A percentile compares a stretch with the other conserved stretches of the same genome.
Evolutionary conservation across 2,329 filamentous ascomycete genomes (phyloP).

Genomic region (Bipolaris zeicola): DNA sequence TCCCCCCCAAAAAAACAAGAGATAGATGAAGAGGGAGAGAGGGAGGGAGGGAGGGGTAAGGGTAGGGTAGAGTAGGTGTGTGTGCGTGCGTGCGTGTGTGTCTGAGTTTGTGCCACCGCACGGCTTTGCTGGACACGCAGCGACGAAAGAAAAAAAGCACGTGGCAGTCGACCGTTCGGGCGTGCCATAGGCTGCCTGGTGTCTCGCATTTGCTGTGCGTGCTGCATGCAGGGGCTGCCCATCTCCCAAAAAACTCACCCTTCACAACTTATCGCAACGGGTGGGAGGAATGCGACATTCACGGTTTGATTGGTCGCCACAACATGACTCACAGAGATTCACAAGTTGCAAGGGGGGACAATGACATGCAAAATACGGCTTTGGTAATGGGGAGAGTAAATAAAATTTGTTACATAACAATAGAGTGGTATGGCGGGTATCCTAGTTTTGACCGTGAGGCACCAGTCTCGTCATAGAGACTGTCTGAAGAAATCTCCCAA

Average conservation of each 20-base stretch:
- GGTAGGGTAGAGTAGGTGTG: background rate
- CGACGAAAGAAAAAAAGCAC: constrained; percentile 3
- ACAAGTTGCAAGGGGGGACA: background rate
- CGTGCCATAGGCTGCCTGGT: constrained; percentile 18
- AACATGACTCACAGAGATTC: constrained; percentile 1
- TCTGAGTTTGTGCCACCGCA: constrained; percentile 13
- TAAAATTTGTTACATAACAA: constrained; percentile 25
- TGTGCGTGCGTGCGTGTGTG: background rate
- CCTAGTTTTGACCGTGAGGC: constrained; percentile 41
- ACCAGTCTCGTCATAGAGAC: constrained; percentile 23
- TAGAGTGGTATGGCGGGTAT: constrained; percentile 31
- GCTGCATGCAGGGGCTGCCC: constrained; percentile 26
- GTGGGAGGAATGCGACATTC: constrained; percentile 4
- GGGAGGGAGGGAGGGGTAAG: background rate
- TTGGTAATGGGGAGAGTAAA: background rate
- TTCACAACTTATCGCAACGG: constrained; percentile 3
- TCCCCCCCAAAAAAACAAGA: no score
- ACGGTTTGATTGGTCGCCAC: background rate
- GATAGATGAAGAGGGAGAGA: no score
- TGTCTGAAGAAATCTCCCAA: constrained; percentile 25
- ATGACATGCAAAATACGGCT: background rate
- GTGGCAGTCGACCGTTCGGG: constrained; percentile 21
- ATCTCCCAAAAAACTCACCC: constrained; percentile 9
- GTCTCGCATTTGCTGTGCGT: constrained; percentile 40
- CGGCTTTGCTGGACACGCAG: constrained; percentile 7